These are phyloP conservation scores for Pseudonitzschia multiseries DNA, from an alignment of 108 stramenopile species.

Conservation along the genomic window DNA sequence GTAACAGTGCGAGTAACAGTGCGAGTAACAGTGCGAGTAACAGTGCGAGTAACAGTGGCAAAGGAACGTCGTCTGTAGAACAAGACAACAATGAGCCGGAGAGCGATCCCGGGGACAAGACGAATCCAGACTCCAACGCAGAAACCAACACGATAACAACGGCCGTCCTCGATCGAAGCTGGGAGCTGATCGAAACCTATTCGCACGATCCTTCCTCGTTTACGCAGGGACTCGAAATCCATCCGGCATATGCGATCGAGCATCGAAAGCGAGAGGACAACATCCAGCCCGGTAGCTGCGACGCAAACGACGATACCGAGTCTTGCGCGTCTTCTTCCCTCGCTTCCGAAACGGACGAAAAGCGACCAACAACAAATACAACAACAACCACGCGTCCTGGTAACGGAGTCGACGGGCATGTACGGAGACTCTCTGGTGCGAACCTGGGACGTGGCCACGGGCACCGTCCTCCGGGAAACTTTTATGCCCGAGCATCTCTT, in stretches of 20 bases:
- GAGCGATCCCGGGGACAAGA: not conserved
- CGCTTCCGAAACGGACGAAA: not conserved
- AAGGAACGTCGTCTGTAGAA: too few species aligned
- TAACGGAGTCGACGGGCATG: slow-evolving; percentile 68
- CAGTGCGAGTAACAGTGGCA: too few species aligned
- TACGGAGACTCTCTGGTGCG: slow-evolving; percentile 53
- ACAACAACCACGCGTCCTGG: not conserved
- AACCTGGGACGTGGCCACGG: slow-evolving; percentile 41
- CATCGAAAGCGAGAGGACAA: not conserved
- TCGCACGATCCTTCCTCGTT: slow-evolving; percentile 62
- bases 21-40: too few species aligned
- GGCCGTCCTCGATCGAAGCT: not conserved
- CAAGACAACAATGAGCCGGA: too few species aligned
- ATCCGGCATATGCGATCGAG: not conserved
- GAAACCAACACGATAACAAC: not conserved
- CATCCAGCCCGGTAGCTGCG: not conserved
- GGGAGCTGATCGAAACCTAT: slow-evolving; percentile 19
- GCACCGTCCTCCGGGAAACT: slow-evolving; percentile 28
- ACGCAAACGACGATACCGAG: not conserved
- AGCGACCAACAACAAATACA: not conserved
- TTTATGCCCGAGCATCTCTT: slow-evolving; percentile 47
- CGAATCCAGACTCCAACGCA: not conserved
- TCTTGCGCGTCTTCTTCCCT: too few species aligned
- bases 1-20: too few species aligned
- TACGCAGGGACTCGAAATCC: slow-evolving; percentile 65